Conservation (phyloP, 2,329 filamentous ascomycete species). For the Clarireedia homoeocarpa region DNA sequence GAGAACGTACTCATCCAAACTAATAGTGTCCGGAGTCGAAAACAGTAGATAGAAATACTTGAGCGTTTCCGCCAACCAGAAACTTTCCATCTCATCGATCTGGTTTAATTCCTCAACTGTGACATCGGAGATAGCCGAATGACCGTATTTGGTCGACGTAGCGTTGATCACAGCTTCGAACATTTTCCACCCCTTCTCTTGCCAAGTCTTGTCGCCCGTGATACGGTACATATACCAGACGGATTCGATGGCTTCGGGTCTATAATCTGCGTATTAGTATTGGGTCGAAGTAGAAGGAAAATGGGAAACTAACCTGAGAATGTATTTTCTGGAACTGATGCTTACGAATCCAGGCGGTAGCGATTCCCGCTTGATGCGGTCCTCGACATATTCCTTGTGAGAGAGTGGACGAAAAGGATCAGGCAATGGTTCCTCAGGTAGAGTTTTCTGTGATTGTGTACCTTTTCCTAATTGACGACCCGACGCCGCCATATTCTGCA, state of each 20-base stretch:
- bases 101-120: conserved; percentile 35
- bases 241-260: conserved; percentile 70
- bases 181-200: conserved; percentile 82
- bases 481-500: conserved; percentile 11
- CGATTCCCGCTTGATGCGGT: conserved; percentile 36
- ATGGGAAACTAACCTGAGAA: conserved; percentile 46
- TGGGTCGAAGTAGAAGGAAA: conserved; percentile 6
- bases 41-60: conserved; percentile 90
- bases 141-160: conserved; percentile 58
- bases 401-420: conserved; percentile 30
- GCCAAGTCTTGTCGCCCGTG: conserved; percentile 67
- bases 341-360: conserved; percentile 44
- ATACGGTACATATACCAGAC: conserved; percentile 89
- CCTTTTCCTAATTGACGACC: conserved; percentile 13
- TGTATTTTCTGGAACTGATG: conserved; percentile 44
- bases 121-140: conserved; percentile 64
- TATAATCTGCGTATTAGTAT: conserved; percentile 13
- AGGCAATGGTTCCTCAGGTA: conserved; percentile 1
- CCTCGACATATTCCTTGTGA: conserved; percentile 46
- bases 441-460: conserved; percentile 2
- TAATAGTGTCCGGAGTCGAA: conserved; percentile 53
- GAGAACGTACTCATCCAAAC: conserved; percentile 59
- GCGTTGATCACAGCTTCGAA: conserved; percentile 62
- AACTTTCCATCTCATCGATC: conserved; percentile 71
- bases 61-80: conserved; percentile 84